Percentiles rank a stretch among this genome's conserved stretches.
These are phyloP conservation scores for Verbena officinalis DNA, from an alignment of 257 asterid genomes.

Conservation along the genomic window DNA sequence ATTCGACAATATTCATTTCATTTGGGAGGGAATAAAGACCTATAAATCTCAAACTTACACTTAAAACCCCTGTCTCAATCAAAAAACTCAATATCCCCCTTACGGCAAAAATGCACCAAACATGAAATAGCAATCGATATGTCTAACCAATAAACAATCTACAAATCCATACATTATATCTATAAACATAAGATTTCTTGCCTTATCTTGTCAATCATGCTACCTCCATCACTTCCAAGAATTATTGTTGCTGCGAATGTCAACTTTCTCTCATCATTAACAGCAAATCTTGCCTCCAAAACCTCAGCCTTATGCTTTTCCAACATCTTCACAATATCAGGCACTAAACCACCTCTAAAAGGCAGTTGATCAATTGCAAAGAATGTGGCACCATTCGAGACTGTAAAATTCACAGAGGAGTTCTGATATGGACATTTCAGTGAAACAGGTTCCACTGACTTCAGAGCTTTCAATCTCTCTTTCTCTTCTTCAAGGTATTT, in stretches of 20 bases:
- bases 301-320: slow-evolving; percentile 59
- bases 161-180: slow-evolving; percentile 10
- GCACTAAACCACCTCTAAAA: slow-evolving; percentile 41
- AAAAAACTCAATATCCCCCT: slow-evolving; percentile 13
- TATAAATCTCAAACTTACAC: slow-evolving; percentile 3
- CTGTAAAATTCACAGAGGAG: slow-evolving; percentile 38
- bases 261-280: slow-evolving; percentile 41
- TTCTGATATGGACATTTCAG: slow-evolving; percentile 34
- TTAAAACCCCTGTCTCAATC: no score
- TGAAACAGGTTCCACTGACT: slow-evolving; percentile 24
- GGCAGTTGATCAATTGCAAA: slow-evolving; percentile 52
- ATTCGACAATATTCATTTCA: slow-evolving; percentile 42
- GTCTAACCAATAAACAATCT: background rate
- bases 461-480: slow-evolving; percentile 49
- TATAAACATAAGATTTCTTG: slow-evolving; percentile 50
- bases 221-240: slow-evolving; percentile 36
- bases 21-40: slow-evolving; percentile 53
- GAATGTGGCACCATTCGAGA: slow-evolving; percentile 48
- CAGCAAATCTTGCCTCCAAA: slow-evolving; percentile 55
- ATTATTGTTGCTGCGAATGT: slow-evolving; percentile 50
- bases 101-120: slow-evolving; percentile 1
- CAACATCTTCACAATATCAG: slow-evolving; percentile 43
- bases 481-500: slow-evolving; percentile 52
- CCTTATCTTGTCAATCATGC: slow-evolving; percentile 44
- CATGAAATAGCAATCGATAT: slow-evolving; percentile 13